These are phyloP conservation scores for Rhododendron ovatum DNA, from an alignment of 148 eudicot species.

Conservation along the genomic window DNA sequence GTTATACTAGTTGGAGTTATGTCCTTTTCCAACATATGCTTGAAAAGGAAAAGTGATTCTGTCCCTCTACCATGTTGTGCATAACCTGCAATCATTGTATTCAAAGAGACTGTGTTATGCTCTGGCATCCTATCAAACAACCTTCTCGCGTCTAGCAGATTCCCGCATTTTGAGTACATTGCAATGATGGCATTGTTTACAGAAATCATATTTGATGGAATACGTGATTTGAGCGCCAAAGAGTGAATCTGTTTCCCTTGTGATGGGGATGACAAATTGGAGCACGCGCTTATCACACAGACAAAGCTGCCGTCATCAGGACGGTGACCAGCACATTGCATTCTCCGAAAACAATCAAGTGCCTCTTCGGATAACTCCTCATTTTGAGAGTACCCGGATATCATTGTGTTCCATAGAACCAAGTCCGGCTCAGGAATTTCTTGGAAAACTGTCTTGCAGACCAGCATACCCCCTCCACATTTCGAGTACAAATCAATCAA, in stretches of 20 bases:
- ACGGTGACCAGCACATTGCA: conserved; percentile 47
- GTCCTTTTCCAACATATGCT: conserved; percentile 49
- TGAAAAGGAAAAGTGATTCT: conserved; percentile 56
- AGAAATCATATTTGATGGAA: conserved; percentile 57
- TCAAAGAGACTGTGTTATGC: conserved; percentile 59
- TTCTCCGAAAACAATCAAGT: conserved; percentile 46
- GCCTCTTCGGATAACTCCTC: conserved; percentile 62
- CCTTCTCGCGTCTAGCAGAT: conserved; percentile 61
- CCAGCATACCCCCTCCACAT: conserved; percentile 42
- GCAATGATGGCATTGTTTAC: conserved; percentile 64
- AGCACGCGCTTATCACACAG: conserved; percentile 67
- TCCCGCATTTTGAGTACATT: conserved; percentile 81
- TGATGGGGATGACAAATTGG: conserved; percentile 54
- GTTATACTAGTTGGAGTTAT: conserved; percentile 52
- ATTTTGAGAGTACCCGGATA: conserved; percentile 60
- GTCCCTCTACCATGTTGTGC: conserved; percentile 67
- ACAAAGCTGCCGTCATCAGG: conserved; percentile 82
- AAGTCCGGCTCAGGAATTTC: conserved; percentile 64
- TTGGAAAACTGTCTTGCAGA: conserved; percentile 46
- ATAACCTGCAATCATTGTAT: conserved; percentile 71
- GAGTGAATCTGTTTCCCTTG: conserved; percentile 76
- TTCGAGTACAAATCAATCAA: conserved; percentile 73
- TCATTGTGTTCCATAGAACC: conserved; percentile 83
- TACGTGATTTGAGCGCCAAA: conserved; percentile 57
- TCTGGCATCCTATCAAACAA: conserved; percentile 69